These are phyloP conservation scores for Gracilaria vermiculophylla DNA, from an alignment of 23 red algal species.

Conservation along the genomic window DNA sequence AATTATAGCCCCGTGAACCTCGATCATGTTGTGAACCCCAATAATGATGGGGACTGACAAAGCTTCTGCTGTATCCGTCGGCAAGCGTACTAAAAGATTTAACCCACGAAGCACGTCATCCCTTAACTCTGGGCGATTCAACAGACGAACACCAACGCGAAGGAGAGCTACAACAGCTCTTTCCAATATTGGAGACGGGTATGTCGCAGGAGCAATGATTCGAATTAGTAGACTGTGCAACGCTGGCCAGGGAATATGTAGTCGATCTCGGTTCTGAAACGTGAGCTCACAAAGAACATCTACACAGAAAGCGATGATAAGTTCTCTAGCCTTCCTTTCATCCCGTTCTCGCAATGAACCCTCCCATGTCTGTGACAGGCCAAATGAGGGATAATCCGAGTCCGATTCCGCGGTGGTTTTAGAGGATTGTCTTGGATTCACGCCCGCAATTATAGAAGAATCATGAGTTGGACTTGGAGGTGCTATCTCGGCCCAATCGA, in stretches of 20 bases:
- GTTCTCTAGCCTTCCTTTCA: slow-evolving; percentile 58
- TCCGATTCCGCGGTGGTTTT: slow-evolving; percentile 16
- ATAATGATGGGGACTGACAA: slow-evolving; percentile 62
- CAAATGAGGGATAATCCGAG: slow-evolving; percentile 22
- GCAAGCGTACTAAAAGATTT: slow-evolving; percentile 77
- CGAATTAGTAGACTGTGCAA: slow-evolving; percentile 65
- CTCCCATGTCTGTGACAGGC: slow-evolving; percentile 31
- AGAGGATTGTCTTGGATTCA: neutral
- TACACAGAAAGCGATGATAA: slow-evolving; percentile 73
- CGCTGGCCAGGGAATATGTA: slow-evolving; percentile 76
- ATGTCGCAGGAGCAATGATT: slow-evolving; percentile 52
- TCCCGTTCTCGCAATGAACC: slow-evolving; percentile 54
- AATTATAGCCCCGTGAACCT: slow-evolving; percentile 60
- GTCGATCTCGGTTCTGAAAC: slow-evolving; percentile 73
- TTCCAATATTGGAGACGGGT: slow-evolving; percentile 63
- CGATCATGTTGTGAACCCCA: slow-evolving; percentile 79
- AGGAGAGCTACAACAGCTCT: slow-evolving; percentile 81
- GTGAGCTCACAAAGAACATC: slow-evolving; percentile 80
- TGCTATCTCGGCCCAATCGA: slow-evolving; percentile 51
- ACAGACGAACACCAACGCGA: slow-evolving; percentile 67
- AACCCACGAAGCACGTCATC: slow-evolving; percentile 74
- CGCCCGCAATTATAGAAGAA: slow-evolving; percentile 36
- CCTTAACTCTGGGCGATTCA: slow-evolving; percentile 60
- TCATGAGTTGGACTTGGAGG: slow-evolving; percentile 49
- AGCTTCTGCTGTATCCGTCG: slow-evolving; percentile 40